phyloP scores from a whole-genome alignment of 2,329 filamentous ascomycete species.

The Aspergillus sp. region DNA sequence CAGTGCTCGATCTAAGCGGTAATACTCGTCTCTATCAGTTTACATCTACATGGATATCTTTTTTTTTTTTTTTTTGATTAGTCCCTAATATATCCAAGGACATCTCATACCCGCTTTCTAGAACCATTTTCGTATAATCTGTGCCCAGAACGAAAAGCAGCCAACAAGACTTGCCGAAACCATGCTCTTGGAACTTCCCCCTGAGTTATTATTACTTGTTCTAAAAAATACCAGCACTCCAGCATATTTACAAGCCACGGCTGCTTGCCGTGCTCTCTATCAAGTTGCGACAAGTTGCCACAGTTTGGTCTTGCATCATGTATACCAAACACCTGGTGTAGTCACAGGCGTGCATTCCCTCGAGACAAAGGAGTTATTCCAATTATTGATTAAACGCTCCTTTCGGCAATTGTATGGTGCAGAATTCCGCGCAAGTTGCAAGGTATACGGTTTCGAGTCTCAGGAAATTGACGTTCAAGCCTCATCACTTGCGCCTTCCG shows the following conservation, averaged over 20 bases:
- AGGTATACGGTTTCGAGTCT: constrained; percentile 19
- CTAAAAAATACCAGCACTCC: constrained; percentile 27
- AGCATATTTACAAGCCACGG: constrained; percentile 32
- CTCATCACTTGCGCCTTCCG: constrained; percentile 22
- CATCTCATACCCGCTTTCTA: too few relatives aligned
- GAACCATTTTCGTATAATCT: too few relatives aligned
- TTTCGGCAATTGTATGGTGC: constrained; percentile 30
- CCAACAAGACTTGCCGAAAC: not conserved
- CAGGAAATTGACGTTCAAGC: constrained; percentile 27
- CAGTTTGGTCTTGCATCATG: constrained; percentile 30
- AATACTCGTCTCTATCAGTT: too few relatives aligned
- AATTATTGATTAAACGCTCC: constrained; percentile 24
- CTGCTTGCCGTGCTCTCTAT: constrained; percentile 30
- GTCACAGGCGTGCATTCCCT: constrained; percentile 12
- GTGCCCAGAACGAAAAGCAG: too few relatives aligned
- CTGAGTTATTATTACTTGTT: constrained; percentile 35
- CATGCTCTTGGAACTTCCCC: constrained; percentile 32
- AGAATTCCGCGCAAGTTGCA: constrained; percentile 26
- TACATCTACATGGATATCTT: too few relatives aligned
- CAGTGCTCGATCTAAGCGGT: too few relatives aligned
- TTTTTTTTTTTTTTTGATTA: too few relatives aligned
- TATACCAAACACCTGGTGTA: constrained; percentile 28
- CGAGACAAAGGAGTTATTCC: constrained; percentile 24
- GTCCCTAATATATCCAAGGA: too few relatives aligned
- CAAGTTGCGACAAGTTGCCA: constrained; percentile 28